A percentile compares a stretch with the other conserved stretches of the same genome.
These are phyloP conservation scores for Diaporthe vexans DNA, from an alignment of 2,329 filamentous ascomycete species.

Conservation along the genomic window DNA sequence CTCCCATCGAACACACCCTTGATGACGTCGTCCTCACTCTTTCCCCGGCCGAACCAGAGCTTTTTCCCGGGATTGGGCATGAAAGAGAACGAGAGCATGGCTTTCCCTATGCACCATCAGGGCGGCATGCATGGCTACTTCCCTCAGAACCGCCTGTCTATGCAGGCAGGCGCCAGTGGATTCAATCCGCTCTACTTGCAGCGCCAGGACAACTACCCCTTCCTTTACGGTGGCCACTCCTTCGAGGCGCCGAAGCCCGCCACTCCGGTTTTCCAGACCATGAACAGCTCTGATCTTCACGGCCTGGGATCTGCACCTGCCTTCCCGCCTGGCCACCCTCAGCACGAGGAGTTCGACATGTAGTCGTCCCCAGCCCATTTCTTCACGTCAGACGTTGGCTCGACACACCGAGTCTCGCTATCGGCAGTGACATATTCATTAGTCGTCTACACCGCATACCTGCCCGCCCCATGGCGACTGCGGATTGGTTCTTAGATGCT, in stretches of 20 bases:
- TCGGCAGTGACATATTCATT: not conserved
- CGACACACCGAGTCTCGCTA: not conserved
- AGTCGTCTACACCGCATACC: not conserved
- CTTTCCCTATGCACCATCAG: slow-evolving; percentile 34
- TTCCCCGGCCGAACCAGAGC: not conserved
- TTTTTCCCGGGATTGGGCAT: slow-evolving; percentile 38
- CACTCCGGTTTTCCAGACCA: slow-evolving; percentile 21
- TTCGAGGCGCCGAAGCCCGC: slow-evolving; percentile 35
- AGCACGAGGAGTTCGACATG: slow-evolving; percentile 29
- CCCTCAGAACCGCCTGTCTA: slow-evolving; percentile 31
- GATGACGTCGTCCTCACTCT: slow-evolving; percentile 34
- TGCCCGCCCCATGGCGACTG: not conserved
- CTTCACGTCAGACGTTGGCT: not conserved
- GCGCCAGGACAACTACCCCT: slow-evolving; percentile 47
- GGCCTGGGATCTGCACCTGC: slow-evolving; percentile 30
- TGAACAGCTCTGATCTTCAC: slow-evolving; percentile 22
- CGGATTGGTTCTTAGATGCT: not conserved
- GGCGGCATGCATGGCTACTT: slow-evolving; percentile 22
- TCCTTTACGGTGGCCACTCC: slow-evolving; percentile 13
- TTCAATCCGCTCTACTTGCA: slow-evolving; percentile 54
- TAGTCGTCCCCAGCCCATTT: not conserved
- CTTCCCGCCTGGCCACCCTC: slow-evolving; percentile 34
- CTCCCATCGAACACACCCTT: slow-evolving; percentile 41
- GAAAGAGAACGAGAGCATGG: slow-evolving; percentile 46
- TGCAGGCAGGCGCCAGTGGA: slow-evolving; percentile 43